phyloP scores from a whole-genome alignment of 2,329 filamentous ascomycete species.

The Neopestalotiopsis rosae region DNA sequence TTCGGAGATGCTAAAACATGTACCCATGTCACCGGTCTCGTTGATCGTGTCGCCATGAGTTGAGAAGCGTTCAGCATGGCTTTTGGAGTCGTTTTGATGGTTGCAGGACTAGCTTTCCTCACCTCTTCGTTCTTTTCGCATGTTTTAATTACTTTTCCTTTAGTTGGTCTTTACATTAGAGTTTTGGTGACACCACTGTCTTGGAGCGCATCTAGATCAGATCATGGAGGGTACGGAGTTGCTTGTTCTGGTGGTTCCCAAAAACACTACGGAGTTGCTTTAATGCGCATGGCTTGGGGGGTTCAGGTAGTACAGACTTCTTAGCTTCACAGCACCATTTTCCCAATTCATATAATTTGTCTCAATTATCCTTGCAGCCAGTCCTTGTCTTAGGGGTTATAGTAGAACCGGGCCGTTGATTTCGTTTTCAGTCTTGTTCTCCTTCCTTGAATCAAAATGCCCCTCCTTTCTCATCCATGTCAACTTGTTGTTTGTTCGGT shows the following conservation, averaged over 20 bases:
- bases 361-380: neutral
- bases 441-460: too few species aligned
- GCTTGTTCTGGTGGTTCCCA: neutral
- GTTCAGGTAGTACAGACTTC: neutral
- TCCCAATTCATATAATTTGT: neutral
- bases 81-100: neutral
- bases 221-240: neutral
- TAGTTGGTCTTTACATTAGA: neutral
- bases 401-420: too few species aligned
- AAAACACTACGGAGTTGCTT: neutral
- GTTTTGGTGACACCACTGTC: neutral
- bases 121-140: neutral
- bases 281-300: neutral
- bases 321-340: neutral
- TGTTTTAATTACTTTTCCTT: neutral
- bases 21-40: constrained; percentile 2
- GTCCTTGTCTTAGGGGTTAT: too few species aligned
- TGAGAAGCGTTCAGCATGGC: neutral
- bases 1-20: constrained; percentile 4
- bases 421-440: too few species aligned
- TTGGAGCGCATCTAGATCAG: neutral
- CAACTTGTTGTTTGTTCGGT: too few species aligned
- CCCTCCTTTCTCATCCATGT: too few species aligned
- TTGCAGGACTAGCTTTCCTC: neutral
- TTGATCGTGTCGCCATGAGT: neutral